Evolutionary conservation across 257 asterid genomes (phyloP).

Genomic region (Scutellaria baicalensis): DNA sequence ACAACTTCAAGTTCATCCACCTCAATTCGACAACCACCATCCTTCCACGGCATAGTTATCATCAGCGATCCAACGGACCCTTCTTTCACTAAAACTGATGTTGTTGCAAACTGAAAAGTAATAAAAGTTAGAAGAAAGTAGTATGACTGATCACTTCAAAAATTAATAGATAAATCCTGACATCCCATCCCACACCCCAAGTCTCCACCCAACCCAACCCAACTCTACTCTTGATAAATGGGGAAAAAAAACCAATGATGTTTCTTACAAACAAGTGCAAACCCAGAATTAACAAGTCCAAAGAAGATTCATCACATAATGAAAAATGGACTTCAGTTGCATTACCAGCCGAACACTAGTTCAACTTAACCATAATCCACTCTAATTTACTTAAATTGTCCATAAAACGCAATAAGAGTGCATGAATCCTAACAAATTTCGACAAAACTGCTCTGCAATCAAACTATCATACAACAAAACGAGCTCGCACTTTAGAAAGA

Average conservation of each 20-base stretch:
- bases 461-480: background rate
- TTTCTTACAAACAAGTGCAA: background rate
- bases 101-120: slow-evolving; percentile 61
- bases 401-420: background rate
- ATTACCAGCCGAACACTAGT: background rate
- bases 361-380: background rate
- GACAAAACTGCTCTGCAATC: background rate
- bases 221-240: background rate
- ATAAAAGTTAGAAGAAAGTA: slow-evolving; percentile 7
- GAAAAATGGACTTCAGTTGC: background rate
- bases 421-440: background rate
- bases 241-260: background rate
- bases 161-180: background rate
- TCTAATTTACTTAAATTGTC: background rate
- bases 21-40: slow-evolving; percentile 78
- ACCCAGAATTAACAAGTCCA: background rate
- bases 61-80: slow-evolving; percentile 85
- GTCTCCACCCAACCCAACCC: background rate
- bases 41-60: slow-evolving; percentile 91
- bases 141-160: background rate
- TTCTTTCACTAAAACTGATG: slow-evolving; percentile 65
- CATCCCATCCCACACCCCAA: background rate
- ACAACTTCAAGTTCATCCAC: slow-evolving; percentile 88
- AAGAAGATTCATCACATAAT: slow-evolving; percentile 2
- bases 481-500: background rate